Base-by-base conservation (phyloP, 805 yeast species). In the Candida koratica region DNA sequence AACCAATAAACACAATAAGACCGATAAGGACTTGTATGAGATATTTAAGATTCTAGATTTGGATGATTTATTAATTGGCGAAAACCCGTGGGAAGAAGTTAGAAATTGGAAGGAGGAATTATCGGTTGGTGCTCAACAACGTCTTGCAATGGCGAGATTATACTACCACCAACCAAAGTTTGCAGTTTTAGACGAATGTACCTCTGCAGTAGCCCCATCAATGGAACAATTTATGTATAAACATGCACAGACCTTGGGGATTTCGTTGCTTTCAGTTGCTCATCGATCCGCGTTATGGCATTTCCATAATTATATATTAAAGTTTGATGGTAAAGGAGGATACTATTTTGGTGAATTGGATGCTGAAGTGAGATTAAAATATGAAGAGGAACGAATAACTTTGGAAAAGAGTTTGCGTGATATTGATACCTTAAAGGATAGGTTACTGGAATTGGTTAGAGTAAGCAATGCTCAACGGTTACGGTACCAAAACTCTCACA, bases 101-200 rank as follows among this genome's bases (percentile, higher is more conserved):
- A 73, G 85, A 47, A 85, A 84, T 57, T 89, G 97, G 97, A 73
- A 84, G 7, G 96, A 87, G 47, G 85, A 88, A 47, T 67, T 89
- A 43, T 82, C 94, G 2, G 79, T 81, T 45, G 97, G 97, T 17
- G 94, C 89, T 16, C 96, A 89, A 58, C 97, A 89, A 57, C 69
- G 96, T 48, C 69, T 89, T 45, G 96, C 96, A 10, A 81, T 90
- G 84, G 96, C 95, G 2, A 73, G 97, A 51, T 69, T 89, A 59
- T 89, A 84, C 54, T 89, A 88, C 55, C 96, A 89, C 58, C 73
- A 74, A 50, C 97, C 97, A 2, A 83, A 79, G 57, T 89, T 88
- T 69, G 97, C 97, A 0, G 95, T 89, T 17, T 67, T 89, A 45
- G 97, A 89, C 61, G 97, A 89, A 64, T 89, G 96, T 59, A 89